A percentile compares a stretch with the other conserved stretches of the same genome.
Evolutionary conservation across 2,329 filamentous ascomycete species (phyloP).

Genomic region (Penicillium sp.): DNA sequence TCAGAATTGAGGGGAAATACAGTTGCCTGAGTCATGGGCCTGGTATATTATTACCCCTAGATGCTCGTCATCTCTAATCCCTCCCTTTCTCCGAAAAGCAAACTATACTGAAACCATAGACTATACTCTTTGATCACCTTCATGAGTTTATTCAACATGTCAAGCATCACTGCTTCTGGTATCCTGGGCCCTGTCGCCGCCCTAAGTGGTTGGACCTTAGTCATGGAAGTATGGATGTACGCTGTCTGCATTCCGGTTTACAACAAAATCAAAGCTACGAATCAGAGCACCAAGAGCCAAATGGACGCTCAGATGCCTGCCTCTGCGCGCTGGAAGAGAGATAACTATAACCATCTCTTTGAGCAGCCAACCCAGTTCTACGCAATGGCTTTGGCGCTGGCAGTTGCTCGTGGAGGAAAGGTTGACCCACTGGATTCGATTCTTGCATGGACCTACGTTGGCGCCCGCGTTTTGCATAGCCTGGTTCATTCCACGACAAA

Average conservation of each 20-base stretch:
- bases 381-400: conserved; percentile 46
- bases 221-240: conserved; percentile 53
- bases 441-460: conserved; percentile 54
- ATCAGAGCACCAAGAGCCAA: conserved; percentile 32
- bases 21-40: not conserved
- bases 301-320: conserved; percentile 37
- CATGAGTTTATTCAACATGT: conserved; percentile 2
- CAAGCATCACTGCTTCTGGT: conserved; percentile 19
- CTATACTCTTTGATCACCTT: not conserved
- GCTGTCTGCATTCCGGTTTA: conserved; percentile 46
- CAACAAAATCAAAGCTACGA: conserved; percentile 26
- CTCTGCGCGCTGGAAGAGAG: conserved; percentile 44
- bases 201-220: conserved; percentile 50
- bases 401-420: conserved; percentile 31
- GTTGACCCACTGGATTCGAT: conserved; percentile 34
- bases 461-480: conserved; percentile 48
- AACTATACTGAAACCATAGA: not conserved
- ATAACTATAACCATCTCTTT: conserved; percentile 54
- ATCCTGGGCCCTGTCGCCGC: conserved; percentile 41
- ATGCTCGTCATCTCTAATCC: not conserved
- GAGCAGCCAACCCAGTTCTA: conserved; percentile 57
- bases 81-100: not conserved
- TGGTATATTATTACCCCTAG: not conserved
- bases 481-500: conserved; percentile 49
- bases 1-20: not conserved